phyloP scores from a whole-genome alignment of 1,284 basidiomycete genomes.

The Taiwanofungus camphoratus region DNA sequence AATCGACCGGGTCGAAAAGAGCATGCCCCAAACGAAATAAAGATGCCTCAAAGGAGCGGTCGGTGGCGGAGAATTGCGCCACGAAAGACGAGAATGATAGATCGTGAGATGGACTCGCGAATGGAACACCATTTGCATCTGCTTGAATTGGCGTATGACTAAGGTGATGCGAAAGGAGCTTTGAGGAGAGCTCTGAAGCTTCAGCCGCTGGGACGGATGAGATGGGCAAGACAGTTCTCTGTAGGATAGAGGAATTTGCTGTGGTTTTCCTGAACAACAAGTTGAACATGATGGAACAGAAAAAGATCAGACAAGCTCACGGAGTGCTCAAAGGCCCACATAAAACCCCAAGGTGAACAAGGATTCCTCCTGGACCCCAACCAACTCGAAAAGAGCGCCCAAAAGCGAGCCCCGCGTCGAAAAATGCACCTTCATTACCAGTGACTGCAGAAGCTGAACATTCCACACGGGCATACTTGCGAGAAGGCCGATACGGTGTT shows the following conservation, averaged over 20 bases:
- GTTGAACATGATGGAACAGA: not conserved
- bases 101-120: conserved; percentile 45
- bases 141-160: conserved; percentile 65
- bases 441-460: conserved; percentile 56
- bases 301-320: conserved; percentile 33
- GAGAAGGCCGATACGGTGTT: conserved; percentile 55
- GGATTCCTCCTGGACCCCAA: conserved; percentile 79
- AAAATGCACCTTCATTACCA: conserved; percentile 59
- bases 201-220: conserved; percentile 32
- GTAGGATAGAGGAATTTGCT: conserved; percentile 54
- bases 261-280: conserved; percentile 36
- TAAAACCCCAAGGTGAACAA: conserved; percentile 74
- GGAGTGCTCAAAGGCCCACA: conserved; percentile 46
- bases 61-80: conserved; percentile 65
- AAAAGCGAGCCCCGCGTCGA: conserved; percentile 81
- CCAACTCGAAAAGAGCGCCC: conserved; percentile 88
- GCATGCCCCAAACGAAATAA: conserved; percentile 88
- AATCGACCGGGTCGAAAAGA: conserved; percentile 80
- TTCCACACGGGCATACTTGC: conserved; percentile 68
- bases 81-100: conserved; percentile 82
- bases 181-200: conserved; percentile 44
- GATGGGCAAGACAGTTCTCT: conserved; percentile 41
- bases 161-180: conserved; percentile 78
- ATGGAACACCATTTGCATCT: conserved; percentile 50
- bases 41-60: conserved; percentile 72